Evolutionary conservation across 345 rosid genomes (phyloP).

Genomic region (Populus nigra): DNA sequence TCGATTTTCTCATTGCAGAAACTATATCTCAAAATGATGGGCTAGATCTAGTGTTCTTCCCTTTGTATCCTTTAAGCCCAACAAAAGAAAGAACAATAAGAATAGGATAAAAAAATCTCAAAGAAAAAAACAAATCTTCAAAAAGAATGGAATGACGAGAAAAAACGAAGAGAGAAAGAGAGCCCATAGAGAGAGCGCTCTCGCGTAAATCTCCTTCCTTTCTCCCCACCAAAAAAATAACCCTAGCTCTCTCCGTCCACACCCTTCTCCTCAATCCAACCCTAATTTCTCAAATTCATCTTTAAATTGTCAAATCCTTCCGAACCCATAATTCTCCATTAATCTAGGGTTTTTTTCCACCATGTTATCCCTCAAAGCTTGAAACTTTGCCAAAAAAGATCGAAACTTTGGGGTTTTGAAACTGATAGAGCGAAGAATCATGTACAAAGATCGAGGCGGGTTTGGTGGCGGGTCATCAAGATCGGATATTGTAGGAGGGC

Average conservation of each 20-base stretch:
- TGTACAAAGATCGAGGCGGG: slow-evolving; percentile 71
- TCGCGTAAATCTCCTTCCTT: slow-evolving; percentile 15
- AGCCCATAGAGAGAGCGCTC: slow-evolving; percentile 29
- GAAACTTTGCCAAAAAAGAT: not conserved
- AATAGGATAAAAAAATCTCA: not conserved
- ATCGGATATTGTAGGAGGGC: slow-evolving; percentile 71
- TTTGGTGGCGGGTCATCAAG: slow-evolving; percentile 66
- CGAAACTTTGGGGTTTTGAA: not conserved
- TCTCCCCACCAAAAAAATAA: slow-evolving; percentile 15
- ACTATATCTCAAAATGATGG: not conserved
- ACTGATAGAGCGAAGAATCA: slow-evolving; percentile 22
- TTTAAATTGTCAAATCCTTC: not conserved
- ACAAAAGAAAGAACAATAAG: not conserved
- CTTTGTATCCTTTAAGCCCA: not conserved
- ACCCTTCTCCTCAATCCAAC: slow-evolving; percentile 2
- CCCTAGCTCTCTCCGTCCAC: slow-evolving; percentile 45
- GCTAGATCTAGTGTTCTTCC: not conserved
- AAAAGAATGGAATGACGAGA: slow-evolving; percentile 10
- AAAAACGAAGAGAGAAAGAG: slow-evolving; percentile 30
- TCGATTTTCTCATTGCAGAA: too few species aligned
- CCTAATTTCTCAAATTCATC: slow-evolving; percentile 5
- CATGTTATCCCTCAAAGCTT: slow-evolving; percentile 9
- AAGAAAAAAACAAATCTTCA: not conserved
- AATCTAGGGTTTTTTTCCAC: not conserved
- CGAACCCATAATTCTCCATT: not conserved